Percentiles rank a stretch among this genome's conserved stretches.
phyloP scores from a whole-genome alignment of 176 grass and related monocot species.

The Lolium perenne region DNA sequence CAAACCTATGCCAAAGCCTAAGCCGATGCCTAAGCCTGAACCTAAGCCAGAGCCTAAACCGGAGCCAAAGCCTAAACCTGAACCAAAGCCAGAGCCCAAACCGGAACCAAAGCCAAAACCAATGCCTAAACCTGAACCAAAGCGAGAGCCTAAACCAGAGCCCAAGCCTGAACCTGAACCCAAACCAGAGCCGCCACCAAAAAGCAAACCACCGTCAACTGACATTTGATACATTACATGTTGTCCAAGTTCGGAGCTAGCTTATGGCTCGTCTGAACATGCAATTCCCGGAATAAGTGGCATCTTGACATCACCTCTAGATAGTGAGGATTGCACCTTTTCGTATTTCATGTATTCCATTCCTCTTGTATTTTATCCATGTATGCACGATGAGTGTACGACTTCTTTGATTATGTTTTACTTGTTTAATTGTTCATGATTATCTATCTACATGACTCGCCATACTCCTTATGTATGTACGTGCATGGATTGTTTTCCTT shows the following conservation, averaged over 20 bases:
- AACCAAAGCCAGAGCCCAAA: neutral
- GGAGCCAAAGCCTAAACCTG: neutral
- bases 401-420: neutral
- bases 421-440: neutral
- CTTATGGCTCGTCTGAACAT: neutral
- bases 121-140: neutral
- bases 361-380: neutral
- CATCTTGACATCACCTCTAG: neutral
- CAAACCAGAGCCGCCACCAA: neutral
- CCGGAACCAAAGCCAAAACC: neutral
- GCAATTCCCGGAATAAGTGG: neutral
- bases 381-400: neutral
- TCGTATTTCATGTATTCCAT: neutral
- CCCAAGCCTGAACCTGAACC: slow-evolving; percentile 4
- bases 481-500: neutral
- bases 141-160: neutral
- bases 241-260: neutral
- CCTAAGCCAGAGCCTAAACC: neutral
- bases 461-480: too few species aligned
- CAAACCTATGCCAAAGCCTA: neutral
- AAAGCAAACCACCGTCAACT: neutral
- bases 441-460: neutral
- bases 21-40: neutral
- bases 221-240: neutral
- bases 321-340: neutral